phyloP scores from a whole-genome alignment of 495 filamentous ascomycete species.

The Hypoxylon intermedium region DNA sequence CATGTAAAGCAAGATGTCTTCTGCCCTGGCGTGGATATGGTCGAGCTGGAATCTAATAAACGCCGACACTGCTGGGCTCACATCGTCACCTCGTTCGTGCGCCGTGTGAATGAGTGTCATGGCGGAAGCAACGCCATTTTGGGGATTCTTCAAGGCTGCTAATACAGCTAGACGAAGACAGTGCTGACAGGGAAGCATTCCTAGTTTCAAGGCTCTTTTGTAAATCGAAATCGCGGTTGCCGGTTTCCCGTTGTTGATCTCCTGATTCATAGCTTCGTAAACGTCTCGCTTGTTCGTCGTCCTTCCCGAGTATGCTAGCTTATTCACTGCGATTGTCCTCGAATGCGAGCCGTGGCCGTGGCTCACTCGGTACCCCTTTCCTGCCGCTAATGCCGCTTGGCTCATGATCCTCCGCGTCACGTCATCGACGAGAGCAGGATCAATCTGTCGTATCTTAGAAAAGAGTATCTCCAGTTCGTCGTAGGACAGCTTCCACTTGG shows the following conservation, averaged over 20 bases:
- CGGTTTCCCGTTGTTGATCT: slow-evolving; percentile 31
- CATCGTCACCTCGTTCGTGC: slow-evolving; percentile 43
- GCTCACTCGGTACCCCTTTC: too few relatives aligned
- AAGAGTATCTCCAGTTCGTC: slow-evolving; percentile 47
- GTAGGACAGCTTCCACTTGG: slow-evolving; percentile 49
- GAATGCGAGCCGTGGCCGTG: slow-evolving; percentile 9
- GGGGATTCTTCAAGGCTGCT: slow-evolving; percentile 43
- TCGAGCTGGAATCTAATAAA: slow-evolving; percentile 45
- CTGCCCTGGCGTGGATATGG: slow-evolving; percentile 4
- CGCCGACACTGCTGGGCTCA: slow-evolving; percentile 36
- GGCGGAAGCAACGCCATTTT: slow-evolving; percentile 24
- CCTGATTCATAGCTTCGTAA: slow-evolving; percentile 47
- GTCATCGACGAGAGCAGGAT: slow-evolving; percentile 40
- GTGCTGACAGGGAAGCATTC: slow-evolving; percentile 42
- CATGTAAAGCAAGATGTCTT: slow-evolving; percentile 31
- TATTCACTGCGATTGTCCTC: slow-evolving; percentile 24
- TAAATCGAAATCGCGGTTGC: slow-evolving; percentile 44
- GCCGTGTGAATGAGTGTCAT: slow-evolving; percentile 45
- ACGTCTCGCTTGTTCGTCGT: slow-evolving; percentile 41
- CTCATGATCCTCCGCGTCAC: slow-evolving; percentile 50
- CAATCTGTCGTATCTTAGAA: slow-evolving; percentile 40
- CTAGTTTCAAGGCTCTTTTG: slow-evolving; percentile 39
- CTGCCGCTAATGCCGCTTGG: slow-evolving; percentile 39
- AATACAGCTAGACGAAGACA: slow-evolving; percentile 51
- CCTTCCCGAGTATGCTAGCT: slow-evolving; percentile 31